Evolutionary conservation across 2,329 filamentous ascomycete species (phyloP), one percentile per base, ranked within the genome.

Genomic region (Zymoseptoria brevis): DNA sequence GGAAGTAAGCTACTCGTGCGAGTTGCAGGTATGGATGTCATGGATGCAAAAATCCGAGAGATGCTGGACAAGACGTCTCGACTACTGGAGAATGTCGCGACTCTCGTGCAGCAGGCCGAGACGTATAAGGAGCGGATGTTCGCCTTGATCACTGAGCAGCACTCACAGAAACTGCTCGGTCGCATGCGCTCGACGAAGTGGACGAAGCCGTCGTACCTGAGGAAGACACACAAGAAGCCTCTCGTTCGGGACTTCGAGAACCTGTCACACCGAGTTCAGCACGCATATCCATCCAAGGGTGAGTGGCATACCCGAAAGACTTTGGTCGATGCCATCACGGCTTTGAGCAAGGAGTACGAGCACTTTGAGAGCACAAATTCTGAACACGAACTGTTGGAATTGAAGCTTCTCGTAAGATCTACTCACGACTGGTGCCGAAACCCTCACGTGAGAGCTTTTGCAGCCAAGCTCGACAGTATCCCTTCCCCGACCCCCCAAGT

Each of bases 1-100:
- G 13, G 21, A 29, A 22, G 24, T 4, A 53, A 51, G 50, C 19
- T 26, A 22, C 51, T 62, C 4, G 13, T 57, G 50, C 57, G 53
- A 48, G 48, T 62, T 9, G 60, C 60, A 9, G 60, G 60, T n/a
- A 62, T 62, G 60, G 60, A 59, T 8, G 49, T 62, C 9, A 57
- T 59, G 4, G 60, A 62, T 29, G 54, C 55, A 9, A 57, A 48
- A 4, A 57, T 62, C 21, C 48, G 54, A 41, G 24, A 13, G 13
- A 62, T 62, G 60, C 52, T 62, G 8, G 22, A 26, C 9, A 29
- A 59, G 8, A 54, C 59, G 19, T 24, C 52, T 26, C 30, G 48
- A 7, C 48, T 53, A 21, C 55, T 62, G 24, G 57, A 59, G 45
- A 16, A 48, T 5, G 22, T 11, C 8, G 50, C n/a, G 19, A 51